Evolutionary conservation across 1,284 basidiomycete species (phyloP).

Genomic region (Ganoderma lucidum): DNA sequence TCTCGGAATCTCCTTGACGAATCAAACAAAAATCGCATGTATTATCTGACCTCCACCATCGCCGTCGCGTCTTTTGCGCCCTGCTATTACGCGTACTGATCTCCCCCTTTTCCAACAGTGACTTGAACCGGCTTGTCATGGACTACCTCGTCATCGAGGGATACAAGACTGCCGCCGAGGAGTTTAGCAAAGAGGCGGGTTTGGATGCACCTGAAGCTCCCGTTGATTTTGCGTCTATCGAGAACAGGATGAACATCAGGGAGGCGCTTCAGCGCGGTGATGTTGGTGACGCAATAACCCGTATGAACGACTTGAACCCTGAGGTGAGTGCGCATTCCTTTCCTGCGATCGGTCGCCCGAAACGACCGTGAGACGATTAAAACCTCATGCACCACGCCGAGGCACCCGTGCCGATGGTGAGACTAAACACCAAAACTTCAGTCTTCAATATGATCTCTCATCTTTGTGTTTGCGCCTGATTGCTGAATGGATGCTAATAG

Average conservation of each 20-base stretch:
- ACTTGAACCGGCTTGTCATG: constrained; percentile 96
- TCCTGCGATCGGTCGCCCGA: constrained; percentile 13
- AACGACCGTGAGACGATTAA: constrained; percentile 72
- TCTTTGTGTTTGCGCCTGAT: constrained; percentile 28
- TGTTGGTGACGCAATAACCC: constrained; percentile 92
- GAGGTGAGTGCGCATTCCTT: constrained; percentile 73
- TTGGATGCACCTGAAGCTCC: constrained; percentile 71
- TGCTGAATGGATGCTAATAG: constrained; percentile 23
- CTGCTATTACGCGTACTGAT: neutral
- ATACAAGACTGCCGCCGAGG: constrained; percentile 94
- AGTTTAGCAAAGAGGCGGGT: constrained; percentile 90
- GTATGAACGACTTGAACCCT: constrained; percentile 95
- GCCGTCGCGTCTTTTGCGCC: constrained; percentile 9
- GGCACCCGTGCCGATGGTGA: constrained; percentile 81
- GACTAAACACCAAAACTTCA: constrained; percentile 82
- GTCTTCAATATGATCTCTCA: constrained; percentile 87
- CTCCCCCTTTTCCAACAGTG: constrained; percentile 55
- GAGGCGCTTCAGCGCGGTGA: constrained; percentile 95
- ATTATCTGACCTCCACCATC: constrained; percentile 70
- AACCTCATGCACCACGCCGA: constrained; percentile 99
- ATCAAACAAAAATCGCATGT: constrained; percentile 68
- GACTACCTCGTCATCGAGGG: constrained; percentile 98
- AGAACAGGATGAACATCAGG: constrained; percentile 93
- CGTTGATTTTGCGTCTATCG: constrained; percentile 91
- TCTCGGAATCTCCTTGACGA: constrained; percentile 81